Percentiles rank a stretch among this genome's conserved stretches.
These are phyloP conservation scores for Sequoia sempervirens DNA, from an alignment of 75 land plant species.

Conservation along the genomic window DNA sequence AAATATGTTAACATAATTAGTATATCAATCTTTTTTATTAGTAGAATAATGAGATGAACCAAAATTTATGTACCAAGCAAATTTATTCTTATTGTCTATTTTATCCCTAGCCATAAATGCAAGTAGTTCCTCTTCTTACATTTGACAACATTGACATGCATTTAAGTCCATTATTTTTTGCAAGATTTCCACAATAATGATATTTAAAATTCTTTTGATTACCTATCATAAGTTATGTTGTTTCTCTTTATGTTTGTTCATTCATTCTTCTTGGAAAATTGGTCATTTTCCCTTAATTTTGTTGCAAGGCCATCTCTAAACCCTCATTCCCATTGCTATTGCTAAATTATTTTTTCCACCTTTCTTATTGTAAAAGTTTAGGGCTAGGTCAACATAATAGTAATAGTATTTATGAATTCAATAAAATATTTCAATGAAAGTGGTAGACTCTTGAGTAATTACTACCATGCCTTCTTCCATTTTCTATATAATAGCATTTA, in stretches of 20 bases:
- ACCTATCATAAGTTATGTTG: background rate
- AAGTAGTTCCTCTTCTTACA: background rate
- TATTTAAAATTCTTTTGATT: too few relatives aligned
- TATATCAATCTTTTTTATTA: too few relatives aligned
- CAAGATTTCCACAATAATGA: background rate
- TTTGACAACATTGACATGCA: background rate
- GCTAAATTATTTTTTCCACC: background rate
- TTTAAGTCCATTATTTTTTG: too few relatives aligned
- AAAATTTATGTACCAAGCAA: too few relatives aligned
- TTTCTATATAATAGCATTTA: too few relatives aligned
- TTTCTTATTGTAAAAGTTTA: background rate
- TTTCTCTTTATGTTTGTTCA: background rate
- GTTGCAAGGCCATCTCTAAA: background rate
- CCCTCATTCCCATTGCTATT: background rate
- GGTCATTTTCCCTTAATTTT: background rate
- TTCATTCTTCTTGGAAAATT: background rate
- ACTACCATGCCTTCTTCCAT: background rate
- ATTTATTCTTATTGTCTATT: too few relatives aligned
- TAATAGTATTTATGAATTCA: background rate
- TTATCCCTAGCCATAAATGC: background rate
- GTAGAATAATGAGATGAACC: too few relatives aligned
- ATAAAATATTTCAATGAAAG: too few relatives aligned
- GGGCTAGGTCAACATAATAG: background rate
- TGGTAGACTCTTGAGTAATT: background rate
- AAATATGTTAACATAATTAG: too few relatives aligned